Evolutionary conservation across 805 yeast genomes (phyloP), one percentile per base, ranked within the genome.

Genomic region (Isabelozyma heimii): DNA sequence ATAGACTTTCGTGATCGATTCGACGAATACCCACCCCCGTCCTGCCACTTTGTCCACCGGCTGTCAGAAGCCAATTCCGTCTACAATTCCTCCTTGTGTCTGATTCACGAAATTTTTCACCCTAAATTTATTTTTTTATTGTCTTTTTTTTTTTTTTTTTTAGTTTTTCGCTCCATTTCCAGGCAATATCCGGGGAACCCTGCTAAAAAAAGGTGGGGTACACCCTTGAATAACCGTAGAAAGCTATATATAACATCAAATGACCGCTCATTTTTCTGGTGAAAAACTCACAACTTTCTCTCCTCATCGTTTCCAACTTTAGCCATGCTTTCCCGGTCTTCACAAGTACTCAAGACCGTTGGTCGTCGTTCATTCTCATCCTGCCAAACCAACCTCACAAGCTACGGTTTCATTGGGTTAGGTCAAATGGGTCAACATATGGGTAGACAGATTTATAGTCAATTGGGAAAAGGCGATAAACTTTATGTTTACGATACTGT

Each of bases 391-490:
- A 28, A 2, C 28, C 53, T 43, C 33, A 49, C 53, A 17, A 62
- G 54, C 42, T 79, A 74, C 54, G 84, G 83, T 27, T 79, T 79
- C 63, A 73, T 79, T 40, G 84, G 84, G n/a, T 66, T 80, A 28
- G 84, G 84, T 28, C 77, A 76, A 48, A 79, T 79, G 84, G 81
- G 84, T 46, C 76, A 72, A 46, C 77, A 76, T 54, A 79, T 79
- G 84, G 83, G 83, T 15, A 62, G 69, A 48, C 81, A 79, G 54
- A 65, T 80, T 28, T 69, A 73, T 56, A 65, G 66, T 47, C 65
- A 72, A 47, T 58, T 75, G 48, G 64, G 62, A 37, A 61, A 71
- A 0, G 47, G 52, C 12, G 82, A 79, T 47, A 58, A 62, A 33
- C 62, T 78, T 45, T 68, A 72, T 38, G 78, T 80, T 8, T 70